Evolutionary conservation across 306 rosid genomes (phyloP).

Genomic region (peach (Prunus persica)): DNA sequence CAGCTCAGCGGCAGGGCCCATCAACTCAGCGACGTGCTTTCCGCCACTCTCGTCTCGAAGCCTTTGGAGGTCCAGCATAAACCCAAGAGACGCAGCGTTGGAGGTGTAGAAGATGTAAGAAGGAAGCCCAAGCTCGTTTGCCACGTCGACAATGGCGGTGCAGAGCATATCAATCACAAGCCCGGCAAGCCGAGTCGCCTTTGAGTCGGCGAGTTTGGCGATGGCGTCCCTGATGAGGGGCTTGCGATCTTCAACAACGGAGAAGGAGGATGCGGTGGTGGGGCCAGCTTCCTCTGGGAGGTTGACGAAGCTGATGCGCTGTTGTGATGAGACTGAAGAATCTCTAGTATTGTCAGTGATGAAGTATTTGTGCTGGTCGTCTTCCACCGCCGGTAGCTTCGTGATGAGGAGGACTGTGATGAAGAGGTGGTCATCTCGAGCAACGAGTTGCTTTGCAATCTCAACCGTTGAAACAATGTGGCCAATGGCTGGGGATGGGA

Average conservation of each 20-base stretch:
- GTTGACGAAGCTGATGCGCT: constrained; percentile 26
- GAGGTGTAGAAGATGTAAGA: constrained; percentile 15
- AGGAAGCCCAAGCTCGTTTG: constrained; percentile 27
- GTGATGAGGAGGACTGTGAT: constrained; percentile 32
- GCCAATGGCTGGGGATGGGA: constrained; percentile 38
- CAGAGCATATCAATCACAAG: constrained; percentile 26
- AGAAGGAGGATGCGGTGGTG: background rate
- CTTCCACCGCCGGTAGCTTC: constrained; percentile 1
- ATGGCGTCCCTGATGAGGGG: constrained; percentile 5
- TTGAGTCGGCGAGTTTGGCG: background rate
- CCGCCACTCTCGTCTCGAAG: background rate
- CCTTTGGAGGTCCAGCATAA: constrained; percentile 19
- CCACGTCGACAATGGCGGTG: constrained; percentile 23
- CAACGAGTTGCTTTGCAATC: constrained; percentile 46
- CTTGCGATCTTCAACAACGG: background rate
- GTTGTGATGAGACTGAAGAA: background rate
- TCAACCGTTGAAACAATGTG: constrained; percentile 38
- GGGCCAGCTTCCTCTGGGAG: constrained; percentile 21
- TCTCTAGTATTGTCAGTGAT: background rate
- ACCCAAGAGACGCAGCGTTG: constrained; percentile 12
- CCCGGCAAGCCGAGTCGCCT: constrained; percentile 12
- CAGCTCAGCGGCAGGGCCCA: background rate
- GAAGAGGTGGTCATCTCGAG: constrained; percentile 30
- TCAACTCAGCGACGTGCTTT: background rate
- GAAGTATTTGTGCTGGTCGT: background rate